Evolutionary conservation across 306 rosid species (phyloP).

Genomic region (Cucurbita ficifolia): DNA sequence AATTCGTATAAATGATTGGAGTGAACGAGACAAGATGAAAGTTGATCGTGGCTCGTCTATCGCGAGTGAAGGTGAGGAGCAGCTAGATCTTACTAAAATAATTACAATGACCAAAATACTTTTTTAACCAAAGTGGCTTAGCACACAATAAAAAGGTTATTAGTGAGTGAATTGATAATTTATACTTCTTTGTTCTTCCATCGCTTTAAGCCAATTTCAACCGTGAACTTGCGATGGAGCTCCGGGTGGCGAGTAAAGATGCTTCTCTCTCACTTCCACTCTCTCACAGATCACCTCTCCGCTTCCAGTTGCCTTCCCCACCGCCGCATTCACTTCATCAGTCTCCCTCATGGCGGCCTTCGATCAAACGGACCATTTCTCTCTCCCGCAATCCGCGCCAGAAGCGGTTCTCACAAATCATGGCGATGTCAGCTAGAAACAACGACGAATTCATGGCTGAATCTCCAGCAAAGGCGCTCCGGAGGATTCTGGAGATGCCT

Average conservation of each 20-base stretch:
- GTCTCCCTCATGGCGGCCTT: neutral
- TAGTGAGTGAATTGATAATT: neutral
- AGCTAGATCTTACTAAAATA: no score
- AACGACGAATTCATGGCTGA: conserved; percentile 5
- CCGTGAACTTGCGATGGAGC: neutral
- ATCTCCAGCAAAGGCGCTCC: conserved; percentile 40
- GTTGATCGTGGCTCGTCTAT: no score
- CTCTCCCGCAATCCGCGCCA: neutral
- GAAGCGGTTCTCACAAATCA: conserved; percentile 2
- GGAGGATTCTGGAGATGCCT: conserved; percentile 33
- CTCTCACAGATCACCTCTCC: neutral
- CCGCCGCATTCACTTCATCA: neutral
- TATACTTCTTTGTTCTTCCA: neutral
- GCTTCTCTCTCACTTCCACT: neutral
- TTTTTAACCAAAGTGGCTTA: no score
- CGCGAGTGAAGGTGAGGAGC: no score
- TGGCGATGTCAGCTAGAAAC: conserved; percentile 15
- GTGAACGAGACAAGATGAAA: no score
- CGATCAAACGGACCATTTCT: neutral
- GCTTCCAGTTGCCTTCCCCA: neutral
- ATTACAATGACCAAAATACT: no score
- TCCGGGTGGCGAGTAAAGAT: neutral
- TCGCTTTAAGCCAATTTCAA: neutral
- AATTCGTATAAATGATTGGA: no score
- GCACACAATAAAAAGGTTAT: neutral